Evolutionary conservation across 2,329 filamentous ascomycete genomes (phyloP).

Genomic region (Leptographium galeiforme): DNA sequence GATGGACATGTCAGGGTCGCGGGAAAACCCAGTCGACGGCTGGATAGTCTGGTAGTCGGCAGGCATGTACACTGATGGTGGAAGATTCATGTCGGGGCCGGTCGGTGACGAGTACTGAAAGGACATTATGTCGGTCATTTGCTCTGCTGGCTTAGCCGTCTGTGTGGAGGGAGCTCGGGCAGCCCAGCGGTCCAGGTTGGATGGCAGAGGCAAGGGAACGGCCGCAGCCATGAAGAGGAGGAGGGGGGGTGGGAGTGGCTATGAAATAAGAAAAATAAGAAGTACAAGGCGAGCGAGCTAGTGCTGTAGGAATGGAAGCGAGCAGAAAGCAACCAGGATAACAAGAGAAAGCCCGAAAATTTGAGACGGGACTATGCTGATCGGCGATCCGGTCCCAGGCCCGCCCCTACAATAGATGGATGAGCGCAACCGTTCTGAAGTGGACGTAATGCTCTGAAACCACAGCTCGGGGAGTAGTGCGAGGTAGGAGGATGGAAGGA

Average conservation of each 20-base stretch:
- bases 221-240: constrained; percentile 22
- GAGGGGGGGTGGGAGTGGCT: neutral
- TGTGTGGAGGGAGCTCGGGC: constrained; percentile 16
- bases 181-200: constrained; percentile 19
- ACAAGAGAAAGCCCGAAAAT: no score
- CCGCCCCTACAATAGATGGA: no score
- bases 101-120: constrained; percentile 33
- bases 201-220: constrained; percentile 17
- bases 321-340: no score
- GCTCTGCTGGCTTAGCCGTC: constrained; percentile 15
- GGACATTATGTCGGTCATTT: constrained; percentile 32
- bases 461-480: no score
- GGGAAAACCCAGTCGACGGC: constrained; percentile 15
- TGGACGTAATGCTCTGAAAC: no score
- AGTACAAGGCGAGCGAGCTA: neutral
- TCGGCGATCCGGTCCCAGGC: no score
- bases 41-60: constrained; percentile 18
- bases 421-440: no score
- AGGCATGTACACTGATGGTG: constrained; percentile 23
- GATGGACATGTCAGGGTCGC: constrained; percentile 19
- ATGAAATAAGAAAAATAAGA: neutral
- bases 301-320: no score
- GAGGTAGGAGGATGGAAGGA: no score
- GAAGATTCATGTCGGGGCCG: constrained; percentile 27
- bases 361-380: no score